Base-by-base conservation (phyloP, 805 yeast species). In the Vanderwaltozyma yarrowii region DNA sequence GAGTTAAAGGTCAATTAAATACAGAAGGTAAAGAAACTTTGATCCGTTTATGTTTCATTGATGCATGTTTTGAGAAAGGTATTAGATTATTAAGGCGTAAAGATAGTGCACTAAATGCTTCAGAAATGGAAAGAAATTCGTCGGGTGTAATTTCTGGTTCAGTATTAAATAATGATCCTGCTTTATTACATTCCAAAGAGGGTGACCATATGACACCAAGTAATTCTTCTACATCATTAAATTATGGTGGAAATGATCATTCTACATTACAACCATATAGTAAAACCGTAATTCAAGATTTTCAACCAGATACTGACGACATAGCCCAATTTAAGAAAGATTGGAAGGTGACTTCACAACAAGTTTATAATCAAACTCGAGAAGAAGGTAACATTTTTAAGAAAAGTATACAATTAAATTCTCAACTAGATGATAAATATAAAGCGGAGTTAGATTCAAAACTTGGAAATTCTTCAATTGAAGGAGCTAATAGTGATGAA, bases 21-120 rank as follows among this genome's bases (percentile, higher is more conserved):
- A 51, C 74, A 2, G 85, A 80, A 45, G 95, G 94, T 15, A 83
- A 83, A 55, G 95, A 86, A 57, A 70, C 86, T 1, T 62, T 85
- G 31, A 71, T 86, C 16, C 67, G 88, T 44, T 66, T 85, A 40
- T 74, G 84, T 37, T 77, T 77, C 38, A 67, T 85, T 40, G 88
- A 82, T 54, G 71, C 82, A 1, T 75, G 87, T 12, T 69, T 86
- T 37, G 78, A 75, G 42, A 79, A 79, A 48, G 73, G 70, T 6
- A 39, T 64, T 23, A 40, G 52, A 17, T 38, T 67, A 31, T 41
- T 67, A 37, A 51, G 49, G n/a, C 55, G 56, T 32, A 59, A 60
- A 36, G 47, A 51, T 30, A 33, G 17, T 2, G 20, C 17, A 11
- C 9, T 20, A 6, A 19, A 31, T n/a, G n/a, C n/a, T n/a, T n/a